Evolutionary conservation across 78 protist species (phyloP).

Genomic region (Corallochytrium limacisporum): DNA sequence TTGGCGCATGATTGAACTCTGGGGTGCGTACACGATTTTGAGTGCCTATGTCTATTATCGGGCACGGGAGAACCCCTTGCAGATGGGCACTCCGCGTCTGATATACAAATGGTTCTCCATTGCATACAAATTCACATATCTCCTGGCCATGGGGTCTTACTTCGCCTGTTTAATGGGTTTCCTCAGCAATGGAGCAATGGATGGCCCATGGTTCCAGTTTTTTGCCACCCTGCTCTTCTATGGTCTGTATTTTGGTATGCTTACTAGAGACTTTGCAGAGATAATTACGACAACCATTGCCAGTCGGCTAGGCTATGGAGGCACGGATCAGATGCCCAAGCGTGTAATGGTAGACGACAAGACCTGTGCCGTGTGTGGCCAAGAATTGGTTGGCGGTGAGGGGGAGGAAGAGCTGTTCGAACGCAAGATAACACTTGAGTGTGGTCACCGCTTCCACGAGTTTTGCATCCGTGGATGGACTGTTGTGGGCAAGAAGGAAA

Average conservation of each 20-base stretch:
- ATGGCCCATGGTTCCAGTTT: no score
- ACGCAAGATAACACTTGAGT: neutral
- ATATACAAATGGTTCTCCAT: neutral
- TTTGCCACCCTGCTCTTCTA: no score
- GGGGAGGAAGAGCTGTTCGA: neutral
- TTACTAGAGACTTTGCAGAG: conserved; percentile 39
- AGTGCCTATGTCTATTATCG: neutral
- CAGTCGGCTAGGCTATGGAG: no score
- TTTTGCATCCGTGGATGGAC: conserved; percentile 37
- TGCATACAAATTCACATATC: no score
- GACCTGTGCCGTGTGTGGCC: neutral
- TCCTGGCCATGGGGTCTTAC: no score
- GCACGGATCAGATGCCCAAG: conserved; percentile 11
- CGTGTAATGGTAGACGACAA: no score
- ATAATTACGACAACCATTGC: conserved; percentile 23
- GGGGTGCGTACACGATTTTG: neutral
- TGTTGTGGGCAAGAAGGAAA: conserved; percentile 42
- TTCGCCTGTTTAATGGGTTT: no score
- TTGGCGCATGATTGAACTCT: neutral
- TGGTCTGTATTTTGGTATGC: conserved; percentile 46
- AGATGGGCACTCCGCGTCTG: neutral
- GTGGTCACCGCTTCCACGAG: conserved; percentile 27
- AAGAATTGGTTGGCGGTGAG: neutral
- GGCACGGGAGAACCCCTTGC: neutral
- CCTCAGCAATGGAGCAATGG: no score